These are phyloP conservation scores for Omphalotus guepiniiformis DNA, from an alignment of 768 basidiomycete genomes.

Conservation along the genomic window DNA sequence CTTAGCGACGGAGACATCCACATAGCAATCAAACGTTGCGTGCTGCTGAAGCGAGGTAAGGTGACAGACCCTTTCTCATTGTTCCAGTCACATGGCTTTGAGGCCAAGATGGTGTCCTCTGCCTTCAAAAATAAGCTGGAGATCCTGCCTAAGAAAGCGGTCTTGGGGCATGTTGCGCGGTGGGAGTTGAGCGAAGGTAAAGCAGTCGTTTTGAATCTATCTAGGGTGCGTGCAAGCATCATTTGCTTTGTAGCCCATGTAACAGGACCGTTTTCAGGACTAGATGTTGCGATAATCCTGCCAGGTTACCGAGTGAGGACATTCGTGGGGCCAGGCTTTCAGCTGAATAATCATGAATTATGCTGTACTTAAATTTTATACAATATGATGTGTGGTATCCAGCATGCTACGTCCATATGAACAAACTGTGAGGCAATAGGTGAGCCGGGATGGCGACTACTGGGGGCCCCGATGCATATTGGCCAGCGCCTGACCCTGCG, in stretches of 20 bases:
- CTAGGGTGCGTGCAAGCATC: background rate
- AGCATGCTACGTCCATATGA: too few relatives aligned
- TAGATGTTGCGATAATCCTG: too few relatives aligned
- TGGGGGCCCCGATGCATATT: background rate
- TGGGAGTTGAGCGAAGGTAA: background rate
- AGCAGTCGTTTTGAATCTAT: background rate
- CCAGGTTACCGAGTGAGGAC: too few relatives aligned
- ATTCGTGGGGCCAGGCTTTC: too few relatives aligned
- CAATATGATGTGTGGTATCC: too few relatives aligned
- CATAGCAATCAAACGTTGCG: background rate
- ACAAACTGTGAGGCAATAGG: too few relatives aligned
- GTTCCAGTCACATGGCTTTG: slow-evolving; percentile 1
- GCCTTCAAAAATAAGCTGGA: background rate
- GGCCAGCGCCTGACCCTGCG: background rate
- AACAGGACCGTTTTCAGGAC: too few relatives aligned
- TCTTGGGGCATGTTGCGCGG: background rate
- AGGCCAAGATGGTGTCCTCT: background rate
- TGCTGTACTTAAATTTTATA: too few relatives aligned
- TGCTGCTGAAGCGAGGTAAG: background rate
- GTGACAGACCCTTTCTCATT: background rate
- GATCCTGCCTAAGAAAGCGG: background rate
- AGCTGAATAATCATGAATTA: too few relatives aligned
- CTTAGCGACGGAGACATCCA: background rate
- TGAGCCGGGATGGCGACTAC: too few relatives aligned
- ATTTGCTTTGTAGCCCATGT: too few relatives aligned